Evolutionary conservation across 192 early-diverging fungal genomes (phyloP), one percentile per base, ranked within the genome.

Genomic region (Coemansia sp.): DNA sequence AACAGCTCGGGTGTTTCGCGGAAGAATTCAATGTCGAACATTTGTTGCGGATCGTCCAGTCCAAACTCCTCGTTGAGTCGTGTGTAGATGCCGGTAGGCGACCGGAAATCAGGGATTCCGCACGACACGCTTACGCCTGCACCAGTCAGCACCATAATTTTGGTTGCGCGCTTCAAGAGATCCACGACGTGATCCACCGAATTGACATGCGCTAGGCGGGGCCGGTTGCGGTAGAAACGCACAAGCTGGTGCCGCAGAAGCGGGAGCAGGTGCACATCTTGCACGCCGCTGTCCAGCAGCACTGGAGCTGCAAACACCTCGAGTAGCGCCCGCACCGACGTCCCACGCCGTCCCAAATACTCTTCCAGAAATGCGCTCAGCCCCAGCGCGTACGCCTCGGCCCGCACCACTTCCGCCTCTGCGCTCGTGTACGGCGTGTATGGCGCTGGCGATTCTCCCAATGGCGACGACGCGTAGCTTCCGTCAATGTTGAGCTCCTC

Each of bases 11-110:
- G 96, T 41, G 85, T 83, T 29, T 88, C 85, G 29, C 84, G 69
- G 70, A 98, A 98, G 64, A 90, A 95, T n/a, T 93, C 84, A 17
- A 98, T 88, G 59, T 98, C 94, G 81, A 98, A 98, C 92, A 95
- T 92, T 56, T 92, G 87, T 79, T 94, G 93, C 22, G 96, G 96
- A 65, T 95, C 95, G 23, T 93, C 88, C 48, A 98, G 68, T 4
- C 95, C 86, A 75, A 92, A 96, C 71, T 92, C 88, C n/a, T 93
- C 89, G 51, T 76, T 82, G 12, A 96, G 79, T 15, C 92, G 74
- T 6, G 90, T 85, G 63, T 98, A 98, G 29, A 98, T 95, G 5
- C 96, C 96, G 6, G 87, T 87, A 19, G 93, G 87, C 11, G 95
- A 97, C 60, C 96, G 85, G 60, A 98, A 98, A 64, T 98, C 97